Percentiles rank a stretch among this genome's conserved stretches.
phyloP scores from a whole-genome alignment of 805 yeast genomes.

The Candida insectorum region DNA sequence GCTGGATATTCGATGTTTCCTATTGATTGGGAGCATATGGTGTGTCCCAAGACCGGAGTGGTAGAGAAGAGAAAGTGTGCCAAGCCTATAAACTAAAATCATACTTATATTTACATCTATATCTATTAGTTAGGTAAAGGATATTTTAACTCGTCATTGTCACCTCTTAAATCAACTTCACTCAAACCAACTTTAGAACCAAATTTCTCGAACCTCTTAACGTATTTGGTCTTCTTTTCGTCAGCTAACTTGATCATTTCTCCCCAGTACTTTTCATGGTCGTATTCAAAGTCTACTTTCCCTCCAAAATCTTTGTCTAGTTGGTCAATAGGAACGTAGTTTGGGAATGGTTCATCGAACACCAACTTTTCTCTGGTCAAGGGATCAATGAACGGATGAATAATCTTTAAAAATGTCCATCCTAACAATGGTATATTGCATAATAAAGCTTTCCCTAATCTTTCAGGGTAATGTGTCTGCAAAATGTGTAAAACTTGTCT shows the following conservation, averaged over 20 bases:
- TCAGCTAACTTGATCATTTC: conserved; percentile 59
- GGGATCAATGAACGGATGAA: conserved; percentile 96
- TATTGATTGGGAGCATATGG: conserved; percentile 94
- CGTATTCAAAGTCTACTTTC: conserved; percentile 73
- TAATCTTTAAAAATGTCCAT: conserved; percentile 86
- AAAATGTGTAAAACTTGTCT: conserved; percentile 89
- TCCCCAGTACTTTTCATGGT: conserved; percentile 79
- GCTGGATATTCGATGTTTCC: conserved; percentile 80
- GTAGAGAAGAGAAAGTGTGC: conserved; percentile 87
- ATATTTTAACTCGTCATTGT: conserved; percentile 23
- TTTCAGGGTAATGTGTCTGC: conserved; percentile 96
- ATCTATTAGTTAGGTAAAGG: conserved; percentile 14
- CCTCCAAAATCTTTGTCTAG: conserved; percentile 88
- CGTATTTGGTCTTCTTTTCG: conserved; percentile 57
- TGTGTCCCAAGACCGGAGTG: conserved; percentile 69
- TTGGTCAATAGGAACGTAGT: conserved; percentile 79
- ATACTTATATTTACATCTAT: too few species aligned
- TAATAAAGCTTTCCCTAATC: conserved; percentile 87
- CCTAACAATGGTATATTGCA: conserved; percentile 94
- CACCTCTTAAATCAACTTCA: conserved; percentile 76
- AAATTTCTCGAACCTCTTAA: conserved; percentile 64
- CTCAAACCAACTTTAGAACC: conserved; percentile 73
- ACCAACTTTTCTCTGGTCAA: conserved; percentile 90
- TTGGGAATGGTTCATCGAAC: conserved; percentile 81
- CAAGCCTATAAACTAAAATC: conserved; percentile 41